phyloP scores from a whole-genome alignment of 441 rosid species.

The Bruguiera hainesii region DNA sequence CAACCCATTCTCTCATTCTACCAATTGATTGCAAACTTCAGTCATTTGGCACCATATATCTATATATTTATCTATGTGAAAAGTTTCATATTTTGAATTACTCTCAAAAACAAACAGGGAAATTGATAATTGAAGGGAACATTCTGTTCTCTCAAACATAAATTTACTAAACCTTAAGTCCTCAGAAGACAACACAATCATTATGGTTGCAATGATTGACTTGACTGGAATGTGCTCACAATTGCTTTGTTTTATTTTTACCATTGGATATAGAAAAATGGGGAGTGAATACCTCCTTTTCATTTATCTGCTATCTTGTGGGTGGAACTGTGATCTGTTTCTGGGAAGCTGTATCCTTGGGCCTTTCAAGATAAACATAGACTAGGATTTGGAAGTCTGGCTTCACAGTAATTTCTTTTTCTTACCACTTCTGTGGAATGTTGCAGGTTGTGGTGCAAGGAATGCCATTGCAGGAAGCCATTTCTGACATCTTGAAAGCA shows the following conservation, averaged over 20 bases:
- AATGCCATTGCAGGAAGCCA: slow-evolving; percentile 56
- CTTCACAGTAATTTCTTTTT: background rate
- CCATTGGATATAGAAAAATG: background rate
- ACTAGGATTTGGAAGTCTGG: background rate
- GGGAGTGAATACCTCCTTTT: background rate
- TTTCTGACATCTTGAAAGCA: slow-evolving; percentile 55
- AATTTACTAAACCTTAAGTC: background rate
- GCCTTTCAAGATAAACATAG: background rate
- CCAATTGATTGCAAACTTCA: too few relatives aligned
- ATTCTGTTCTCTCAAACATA: too few relatives aligned
- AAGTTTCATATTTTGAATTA: too few relatives aligned
- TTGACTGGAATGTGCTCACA: background rate
- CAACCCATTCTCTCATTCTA: too few relatives aligned
- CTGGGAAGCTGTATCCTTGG: background rate
- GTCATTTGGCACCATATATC: too few relatives aligned
- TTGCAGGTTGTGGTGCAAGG: slow-evolving; percentile 54
- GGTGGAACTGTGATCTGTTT: background rate
- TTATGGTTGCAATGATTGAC: slow-evolving; percentile 1
- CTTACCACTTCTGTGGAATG: background rate
- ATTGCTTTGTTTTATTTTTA: background rate
- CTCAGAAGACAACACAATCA: background rate
- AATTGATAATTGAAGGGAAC: too few relatives aligned
- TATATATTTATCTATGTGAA: too few relatives aligned
- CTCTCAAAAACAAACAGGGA: too few relatives aligned
- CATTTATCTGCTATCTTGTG: background rate